Evolutionary conservation across 352 stramenopile species (phyloP), one percentile per base, ranked within the genome.

Genomic region (Globisporangium nunn): DNA sequence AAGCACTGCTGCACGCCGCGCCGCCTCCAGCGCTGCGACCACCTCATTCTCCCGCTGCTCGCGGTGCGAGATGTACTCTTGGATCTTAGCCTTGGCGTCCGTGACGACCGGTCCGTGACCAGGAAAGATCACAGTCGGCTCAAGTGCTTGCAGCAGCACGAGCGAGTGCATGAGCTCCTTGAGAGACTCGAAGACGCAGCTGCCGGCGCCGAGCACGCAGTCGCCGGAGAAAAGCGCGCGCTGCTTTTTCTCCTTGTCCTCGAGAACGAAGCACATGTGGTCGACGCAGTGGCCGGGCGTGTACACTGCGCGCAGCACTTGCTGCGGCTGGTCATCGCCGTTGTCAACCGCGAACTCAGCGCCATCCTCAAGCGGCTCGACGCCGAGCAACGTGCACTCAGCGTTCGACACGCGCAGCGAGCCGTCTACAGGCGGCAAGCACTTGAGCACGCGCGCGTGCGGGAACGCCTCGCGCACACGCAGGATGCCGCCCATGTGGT

Each of bases 401-500:
- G 68, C 58, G 49, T 87, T 88, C 23, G 58, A 72, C 39, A 87
- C 56, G 7, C 67, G 64, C 23, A 88, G 61, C 40, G 66, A 58
- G 41, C 53, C 56, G 58, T 82, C 68, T 40, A 72, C 54, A 0
- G 55, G 23, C 11, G 76, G 75, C 40, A 88, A 67, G 33, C 75
- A 81, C 55, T 96, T 96, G 74, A 77, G 91, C 55, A 93, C 68
- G 6, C 64, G 59, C 30, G 85, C 70, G 14, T 58, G 45, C 4
- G 82, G 77, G 44, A 90, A 94, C 17, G 33, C 62, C 35, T 77
- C 55, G 39, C 71, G 74, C 1, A 93, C 54, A 41, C 66, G 64
- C 54, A 88, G 54, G 1, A 97, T 52, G 14, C 91, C 91, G 10
- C 90, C 91, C 7, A 96, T 74, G 62, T 97, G 91, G 61, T 97